phyloP scores from a whole-genome alignment of 2,329 filamentous ascomycete species.

The Diaporthe velutina region DNA sequence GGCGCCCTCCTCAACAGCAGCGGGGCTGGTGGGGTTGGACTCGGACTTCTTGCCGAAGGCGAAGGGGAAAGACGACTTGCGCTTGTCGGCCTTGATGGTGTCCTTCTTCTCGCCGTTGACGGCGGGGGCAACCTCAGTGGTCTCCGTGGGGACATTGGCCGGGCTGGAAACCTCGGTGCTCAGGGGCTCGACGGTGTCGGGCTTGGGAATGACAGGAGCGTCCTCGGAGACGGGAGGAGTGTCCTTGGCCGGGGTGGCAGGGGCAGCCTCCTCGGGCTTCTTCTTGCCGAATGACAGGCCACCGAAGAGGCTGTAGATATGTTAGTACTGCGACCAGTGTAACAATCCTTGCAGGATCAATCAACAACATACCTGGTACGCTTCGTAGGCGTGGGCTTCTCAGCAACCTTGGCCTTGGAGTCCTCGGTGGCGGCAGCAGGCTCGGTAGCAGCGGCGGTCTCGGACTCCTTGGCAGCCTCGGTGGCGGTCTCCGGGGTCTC shows the following conservation, averaged over 20 bases:
- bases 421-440: constrained; percentile 46
- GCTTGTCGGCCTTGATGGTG: constrained; percentile 79
- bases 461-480: constrained; percentile 41
- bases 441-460: constrained; percentile 43
- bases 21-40: constrained; percentile 56
- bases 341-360: constrained; percentile 11
- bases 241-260: constrained; percentile 59
- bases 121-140: constrained; percentile 59
- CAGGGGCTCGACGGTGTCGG: constrained; percentile 69
- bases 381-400: constrained; percentile 66
- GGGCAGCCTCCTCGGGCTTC: constrained; percentile 61
- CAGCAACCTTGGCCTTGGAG: constrained; percentile 48
- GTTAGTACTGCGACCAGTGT: constrained; percentile 38
- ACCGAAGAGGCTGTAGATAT: constrained; percentile 62
- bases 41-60: constrained; percentile 82
- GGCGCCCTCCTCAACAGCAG: constrained; percentile 65
- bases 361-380: constrained; percentile 60
- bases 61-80: constrained; percentile 82
- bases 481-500: constrained; percentile 26
- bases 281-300: constrained; percentile 71
- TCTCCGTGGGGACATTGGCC: constrained; percentile 61
- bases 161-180: constrained; percentile 66
- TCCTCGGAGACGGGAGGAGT: constrained; percentile 60
- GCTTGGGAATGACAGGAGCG: constrained; percentile 71
- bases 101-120: constrained; percentile 72